Base-by-base conservation (phyloP, 1,139 yeast genomes). In the Debaryomycetaceae sp. region DNA sequence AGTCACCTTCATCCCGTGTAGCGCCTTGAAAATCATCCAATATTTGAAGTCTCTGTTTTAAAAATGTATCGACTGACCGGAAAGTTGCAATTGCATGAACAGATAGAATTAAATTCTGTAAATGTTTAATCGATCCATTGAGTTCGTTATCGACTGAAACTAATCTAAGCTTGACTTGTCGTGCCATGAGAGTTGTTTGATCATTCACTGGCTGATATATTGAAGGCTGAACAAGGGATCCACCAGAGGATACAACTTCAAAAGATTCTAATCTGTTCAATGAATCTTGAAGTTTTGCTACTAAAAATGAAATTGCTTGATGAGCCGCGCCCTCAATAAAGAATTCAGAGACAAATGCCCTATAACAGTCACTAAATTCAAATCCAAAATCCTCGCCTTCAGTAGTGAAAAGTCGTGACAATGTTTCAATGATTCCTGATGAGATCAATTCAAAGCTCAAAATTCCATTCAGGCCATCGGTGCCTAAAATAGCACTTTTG, bases 31-130 rank as follows among this genome's bases (percentile, higher is more conserved):
- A 32, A 17, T 51, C 56, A 14, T 59, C 64, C 18, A 62, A 38
- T 30, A 66, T 52, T 24, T 48, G 49, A 13, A 66, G 48, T 39
- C 70, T 52, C 38, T 59, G 70, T 34, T 58, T 77, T 45, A 83
- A 62, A 52, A 87, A 88, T 2, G 80, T 75, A 38, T 79, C 83
- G 31, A 91, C 72, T 1, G 91, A 79, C 43, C 75, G 78, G 55
- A 88, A 83, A 0, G 96, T 85, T 0, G 96, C 95, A 51, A 89
- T 83, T 0, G 95, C 95, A 57, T 89, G 96, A n/a, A 87, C 86
- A 14, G 91, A 75, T 15, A 89, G 64, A 28, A 79, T 63, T 53
- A 83, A 55, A 30, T 67, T 66, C 30, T 66, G 66, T 48, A 69
- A 52, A 6, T 53, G 56, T 1, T 59, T 52, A 1, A 74, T 68